Base-by-base conservation (phyloP, 225 moss, liverwort and hornwort genomes). In the Bryoerythrophyllum caledonicum region DNA sequence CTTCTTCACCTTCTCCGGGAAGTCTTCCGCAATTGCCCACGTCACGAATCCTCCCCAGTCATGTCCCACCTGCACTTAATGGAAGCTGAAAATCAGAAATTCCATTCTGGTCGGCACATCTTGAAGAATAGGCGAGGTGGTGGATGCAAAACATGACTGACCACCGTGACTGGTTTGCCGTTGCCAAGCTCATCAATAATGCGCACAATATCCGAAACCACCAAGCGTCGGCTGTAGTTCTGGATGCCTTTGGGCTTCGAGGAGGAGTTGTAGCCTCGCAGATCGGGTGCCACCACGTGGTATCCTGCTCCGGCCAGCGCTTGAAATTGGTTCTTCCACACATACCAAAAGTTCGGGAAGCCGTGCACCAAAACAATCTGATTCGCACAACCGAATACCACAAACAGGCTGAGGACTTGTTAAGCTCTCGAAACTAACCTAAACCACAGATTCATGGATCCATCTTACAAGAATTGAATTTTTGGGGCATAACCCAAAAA, bases 271-370 rank as follows among this genome's bases (percentile, higher is more conserved):
- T 90, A 93, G 58, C 93, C 93, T 37, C 93, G 88, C 75, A 93
- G 48, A 67, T 95, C 93, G 30, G 84, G 93, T 67, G 93, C 87
- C 67, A 93, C 86, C 19, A 93, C 86, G 48, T 87, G 95, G 69
- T 88, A 93, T 30, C 95, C 93, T 71, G 93, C 88, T 83, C 83
- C 85, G 68, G 81, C 83, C 61, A 95, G 72, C 15, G 84, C 77
- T 75, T 76, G 83, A 75, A 95, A 91, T 72, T 95, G 90, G 74
- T 81, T 77, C 82, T 86, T 91, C 95, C 95, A 93, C 3, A 89
- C 86, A 65, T 88, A 95, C 91, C 95, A 95, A 58, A 90, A 87
- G 62, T 95, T 95, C 28, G 95, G 93, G 71, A 87, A 91, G 30
- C 95, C 95, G 62, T 93, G 93, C 40, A 95, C 44, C 74, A 95